Evolutionary conservation across 1,284 basidiomycete species (phyloP), one percentile per base, ranked within the genome.

Genomic region (Takashimella koratensis): DNA sequence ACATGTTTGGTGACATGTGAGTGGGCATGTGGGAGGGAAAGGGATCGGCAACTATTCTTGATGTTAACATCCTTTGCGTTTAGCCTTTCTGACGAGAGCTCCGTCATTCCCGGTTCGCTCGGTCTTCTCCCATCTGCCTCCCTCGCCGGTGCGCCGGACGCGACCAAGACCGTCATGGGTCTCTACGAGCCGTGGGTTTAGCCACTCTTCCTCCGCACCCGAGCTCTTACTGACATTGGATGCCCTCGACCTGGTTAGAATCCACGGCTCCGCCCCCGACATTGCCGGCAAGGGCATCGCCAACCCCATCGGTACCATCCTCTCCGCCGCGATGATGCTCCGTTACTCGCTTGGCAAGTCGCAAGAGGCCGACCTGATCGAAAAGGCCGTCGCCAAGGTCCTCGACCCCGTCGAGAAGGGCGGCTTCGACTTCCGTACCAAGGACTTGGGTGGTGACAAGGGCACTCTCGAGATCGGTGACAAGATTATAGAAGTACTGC

Each of bases 31-130:
- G 26, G 24, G 40, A 12, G 11, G 16, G 30, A 36, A 36, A 36
- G 30, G 30, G 30, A 16, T 8, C 8, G 30, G 30, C 30, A 23
- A 16, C 19, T 23, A 8, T 4, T 44, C 13, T 27, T 23, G 4
- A 11, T n/a, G 52, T 47, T 42, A 6, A 11, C 23, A 23, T 36
- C 30, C 30, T 36, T 45, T 12, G n/a, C n/a, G n/a, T n/a, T 13
- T 51, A 96, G 93, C 68, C 83, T 97, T 51, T 95, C 92, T 11
- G 94, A 98, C 74, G 92, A 98, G 77, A 86, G 87, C 16, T 97
- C 93, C 63, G 92, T 98, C 61, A 98, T 98, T 67, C 96, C 95
- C 23, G 96, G 96, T 22, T 96, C 96, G 25, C 85, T 98, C 5
- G 96, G 96, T 53, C 83, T 99, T 21, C 82, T 98, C 12, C 95